Conservation (phyloP, 257 asterid genomes). For the Solanum clarkiae region DNA sequence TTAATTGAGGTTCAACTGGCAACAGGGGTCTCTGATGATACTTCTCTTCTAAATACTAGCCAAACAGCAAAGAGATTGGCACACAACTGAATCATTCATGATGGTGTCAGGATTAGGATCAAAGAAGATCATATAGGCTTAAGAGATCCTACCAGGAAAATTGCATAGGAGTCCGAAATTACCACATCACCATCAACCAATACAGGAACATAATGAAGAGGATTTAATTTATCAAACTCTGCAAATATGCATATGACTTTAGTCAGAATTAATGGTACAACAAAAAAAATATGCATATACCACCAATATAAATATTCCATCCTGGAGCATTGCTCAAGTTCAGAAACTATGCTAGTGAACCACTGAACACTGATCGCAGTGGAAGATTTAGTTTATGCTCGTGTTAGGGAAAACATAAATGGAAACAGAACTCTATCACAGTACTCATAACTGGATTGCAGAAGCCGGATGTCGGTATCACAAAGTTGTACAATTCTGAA, state of each 20-base stretch:
- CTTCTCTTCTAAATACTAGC: slow-evolving; percentile 69
- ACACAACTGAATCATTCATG: not conserved
- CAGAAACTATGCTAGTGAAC: not conserved
- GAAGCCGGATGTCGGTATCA: not conserved
- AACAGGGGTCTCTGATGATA: slow-evolving; percentile 45
- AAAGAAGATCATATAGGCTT: not conserved
- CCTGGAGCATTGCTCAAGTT: not conserved
- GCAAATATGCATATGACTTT: slow-evolving; percentile 11
- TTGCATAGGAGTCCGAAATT: slow-evolving; percentile 66
- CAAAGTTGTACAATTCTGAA: not conserved
- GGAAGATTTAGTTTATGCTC: not conserved
- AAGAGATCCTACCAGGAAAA: slow-evolving; percentile 33
- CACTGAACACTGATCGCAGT: not conserved
- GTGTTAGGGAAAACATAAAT: not conserved
- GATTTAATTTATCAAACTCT: slow-evolving; percentile 76
- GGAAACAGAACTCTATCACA: not conserved
- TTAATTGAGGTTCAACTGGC: slow-evolving; percentile 47
- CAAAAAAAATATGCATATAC: not conserved
- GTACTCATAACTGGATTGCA: not conserved
- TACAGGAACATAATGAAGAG: slow-evolving; percentile 62
- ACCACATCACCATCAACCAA: slow-evolving; percentile 65
- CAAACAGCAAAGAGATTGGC: not conserved
- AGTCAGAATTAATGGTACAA: not conserved
- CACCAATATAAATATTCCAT: not conserved
- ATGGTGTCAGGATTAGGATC: not conserved